A percentile compares a stretch with the other conserved stretches of the same genome.
phyloP scores from a whole-genome alignment of 2,329 filamentous ascomycete genomes.

The Alternaria triticimaculans region DNA sequence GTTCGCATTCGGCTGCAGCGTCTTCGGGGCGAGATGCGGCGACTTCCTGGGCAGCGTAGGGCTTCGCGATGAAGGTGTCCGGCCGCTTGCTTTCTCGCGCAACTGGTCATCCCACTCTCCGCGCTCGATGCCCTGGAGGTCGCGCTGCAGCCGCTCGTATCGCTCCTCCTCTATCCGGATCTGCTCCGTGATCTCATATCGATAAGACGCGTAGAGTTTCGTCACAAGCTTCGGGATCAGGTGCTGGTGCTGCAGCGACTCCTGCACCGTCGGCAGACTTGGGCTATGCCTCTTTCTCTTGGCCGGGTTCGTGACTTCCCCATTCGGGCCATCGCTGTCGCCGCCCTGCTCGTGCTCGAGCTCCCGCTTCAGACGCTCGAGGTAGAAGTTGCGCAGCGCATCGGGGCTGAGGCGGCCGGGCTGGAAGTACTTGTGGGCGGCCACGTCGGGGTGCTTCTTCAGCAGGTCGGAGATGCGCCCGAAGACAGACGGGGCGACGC shows the following conservation, averaged over 20 bases:
- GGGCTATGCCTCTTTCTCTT: constrained; percentile 76
- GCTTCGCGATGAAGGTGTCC: constrained; percentile 29
- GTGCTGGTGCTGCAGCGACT: constrained; percentile 69
- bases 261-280: constrained; percentile 67
- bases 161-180: constrained; percentile 77
- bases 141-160: constrained; percentile 68
- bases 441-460: constrained; percentile 75
- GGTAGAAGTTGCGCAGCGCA: constrained; percentile 78
- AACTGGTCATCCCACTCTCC: constrained; percentile 60
- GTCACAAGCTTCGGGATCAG: constrained; percentile 74
- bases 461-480: constrained; percentile 75
- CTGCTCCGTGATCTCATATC: constrained; percentile 70
- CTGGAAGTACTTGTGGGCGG: constrained; percentile 74
- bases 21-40: constrained; percentile 30
- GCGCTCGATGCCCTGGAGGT: constrained; percentile 73
- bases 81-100: constrained; percentile 31
- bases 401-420: constrained; percentile 75
- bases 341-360: constrained; percentile 58
- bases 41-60: constrained; percentile 35
- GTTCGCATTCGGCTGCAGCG: constrained; percentile 13
- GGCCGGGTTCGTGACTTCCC: constrained; percentile 56
- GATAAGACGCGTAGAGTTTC: constrained; percentile 77
- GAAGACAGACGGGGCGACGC: constrained; percentile 71
- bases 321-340: constrained; percentile 52
- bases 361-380: constrained; percentile 78